Percentiles rank a stretch among this genome's conserved stretches.
Evolutionary conservation across 768 basidiomycete genomes (phyloP).

Genomic region (Phaeotremella skinneri): DNA sequence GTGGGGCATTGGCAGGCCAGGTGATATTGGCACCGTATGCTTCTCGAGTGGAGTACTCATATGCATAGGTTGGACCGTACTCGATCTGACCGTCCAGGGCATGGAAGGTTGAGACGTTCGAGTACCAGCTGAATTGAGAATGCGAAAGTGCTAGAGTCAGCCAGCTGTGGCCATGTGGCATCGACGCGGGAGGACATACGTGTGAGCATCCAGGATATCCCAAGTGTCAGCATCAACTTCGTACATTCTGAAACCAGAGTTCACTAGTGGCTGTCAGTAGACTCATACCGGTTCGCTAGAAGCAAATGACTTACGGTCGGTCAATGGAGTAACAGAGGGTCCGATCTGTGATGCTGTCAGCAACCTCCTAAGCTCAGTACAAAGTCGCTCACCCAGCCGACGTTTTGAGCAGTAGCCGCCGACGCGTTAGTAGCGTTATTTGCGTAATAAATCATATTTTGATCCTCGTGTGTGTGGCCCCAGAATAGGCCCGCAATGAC

Average conservation of each 20-base stretch:
- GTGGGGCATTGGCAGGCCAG: conserved; percentile 64
- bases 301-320: conserved; percentile 14
- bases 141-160: no score
- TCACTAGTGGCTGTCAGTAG: conserved; percentile 56
- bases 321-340: conserved; percentile 65
- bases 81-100: conserved; percentile 60
- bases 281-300: neutral
- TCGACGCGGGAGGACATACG: conserved; percentile 55
- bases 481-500: conserved; percentile 64
- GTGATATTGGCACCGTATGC: conserved; percentile 63
- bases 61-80: conserved; percentile 63
- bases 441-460: conserved; percentile 68
- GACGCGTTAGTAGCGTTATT: conserved; percentile 67
- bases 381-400: conserved; percentile 56
- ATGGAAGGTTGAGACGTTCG: conserved; percentile 63
- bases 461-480: conserved; percentile 74
- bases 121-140: conserved; percentile 67
- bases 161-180: neutral
- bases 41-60: conserved; percentile 70
- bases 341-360: conserved; percentile 56
- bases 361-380: conserved; percentile 42
- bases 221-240: conserved; percentile 77
- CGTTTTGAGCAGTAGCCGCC: conserved; percentile 60
- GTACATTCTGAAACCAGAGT: conserved; percentile 71
- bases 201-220: conserved; percentile 73